A percentile compares a stretch with the other conserved stretches of the same genome.
phyloP scores from a whole-genome alignment of 176 grass and related monocot genomes.

The Phyllostachys edulis region DNA sequence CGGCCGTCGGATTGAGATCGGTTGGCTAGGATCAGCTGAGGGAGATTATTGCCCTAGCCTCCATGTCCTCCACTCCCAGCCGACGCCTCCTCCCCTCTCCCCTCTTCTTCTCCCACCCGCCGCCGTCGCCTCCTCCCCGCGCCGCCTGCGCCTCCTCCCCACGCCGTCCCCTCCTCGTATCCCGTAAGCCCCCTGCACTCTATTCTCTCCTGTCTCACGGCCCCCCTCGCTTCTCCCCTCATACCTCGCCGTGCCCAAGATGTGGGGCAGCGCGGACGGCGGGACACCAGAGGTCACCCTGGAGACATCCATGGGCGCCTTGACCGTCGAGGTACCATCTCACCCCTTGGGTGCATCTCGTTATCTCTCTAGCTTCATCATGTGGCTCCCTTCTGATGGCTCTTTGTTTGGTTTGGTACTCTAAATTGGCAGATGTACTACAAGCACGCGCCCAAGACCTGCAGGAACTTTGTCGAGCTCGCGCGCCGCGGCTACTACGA shows the following conservation, averaged over 20 bases:
- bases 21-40: not conserved
- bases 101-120: not conserved
- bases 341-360: not conserved
- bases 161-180: too few relatives aligned
- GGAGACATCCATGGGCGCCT: conserved; percentile 84
- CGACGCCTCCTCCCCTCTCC: not conserved
- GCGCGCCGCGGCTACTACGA: conserved; percentile 77
- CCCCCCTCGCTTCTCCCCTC: conserved; percentile 4
- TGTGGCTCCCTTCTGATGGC: conserved; percentile 7
- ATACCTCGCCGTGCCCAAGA: conserved; percentile 15
- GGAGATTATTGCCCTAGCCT: too few relatives aligned
- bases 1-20: not conserved
- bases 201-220: too few relatives aligned
- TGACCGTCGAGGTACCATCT: conserved; percentile 70
- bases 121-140: not conserved
- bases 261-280: conserved; percentile 59
- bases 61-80: too few relatives aligned
- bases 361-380: not conserved
- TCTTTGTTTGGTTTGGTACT: not conserved
- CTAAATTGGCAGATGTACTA: conserved; percentile 71
- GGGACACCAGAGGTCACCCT: conserved; percentile 80
- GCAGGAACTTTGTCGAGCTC: conserved; percentile 92
- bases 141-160: too few relatives aligned
- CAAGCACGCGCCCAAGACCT: conserved; percentile 96
- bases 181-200: too few relatives aligned